A percentile compares a stretch with the other conserved stretches of the same genome.
Evolutionary conservation across 352 stramenopile genomes (phyloP).

Genomic region (Globisporangium solare): DNA sequence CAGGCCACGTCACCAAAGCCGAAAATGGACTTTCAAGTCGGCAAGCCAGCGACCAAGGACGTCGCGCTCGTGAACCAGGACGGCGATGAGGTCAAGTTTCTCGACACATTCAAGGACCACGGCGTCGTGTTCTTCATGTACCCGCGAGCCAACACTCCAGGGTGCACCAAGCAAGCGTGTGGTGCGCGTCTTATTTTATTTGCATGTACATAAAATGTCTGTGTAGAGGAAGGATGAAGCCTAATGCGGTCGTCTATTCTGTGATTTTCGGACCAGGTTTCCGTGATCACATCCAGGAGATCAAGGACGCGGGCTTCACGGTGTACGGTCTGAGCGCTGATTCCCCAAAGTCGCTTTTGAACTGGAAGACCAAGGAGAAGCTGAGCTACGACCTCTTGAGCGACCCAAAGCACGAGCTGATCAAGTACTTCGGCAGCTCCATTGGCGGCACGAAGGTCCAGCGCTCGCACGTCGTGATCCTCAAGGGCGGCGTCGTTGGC

Average conservation of each 20-base stretch:
- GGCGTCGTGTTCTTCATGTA: slow-evolving; percentile 90
- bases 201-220: not conserved
- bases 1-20: slow-evolving; percentile 24
- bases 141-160: slow-evolving; percentile 77
- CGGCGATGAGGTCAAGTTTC: slow-evolving; percentile 43
- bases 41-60: slow-evolving; percentile 47
- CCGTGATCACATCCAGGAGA: slow-evolving; percentile 78
- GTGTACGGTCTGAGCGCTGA: slow-evolving; percentile 82
- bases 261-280: slow-evolving; percentile 44
- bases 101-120: slow-evolving; percentile 69
- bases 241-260: no score
- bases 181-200: slow-evolving; percentile 28
- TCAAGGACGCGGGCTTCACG: slow-evolving; percentile 71
- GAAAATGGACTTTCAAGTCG: slow-evolving; percentile 27
- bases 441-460: slow-evolving; percentile 72
- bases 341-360: slow-evolving; percentile 60
- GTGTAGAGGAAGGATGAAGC: no score
- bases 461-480: slow-evolving; percentile 80
- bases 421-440: slow-evolving; percentile 85
- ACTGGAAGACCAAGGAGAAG: slow-evolving; percentile 78
- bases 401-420: slow-evolving; percentile 77
- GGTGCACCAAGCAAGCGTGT: slow-evolving; percentile 86
- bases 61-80: slow-evolving; percentile 77
- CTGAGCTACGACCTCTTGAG: slow-evolving; percentile 80
- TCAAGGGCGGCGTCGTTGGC: slow-evolving; percentile 72